Evolutionary conservation across 2,329 filamentous ascomycete genomes (phyloP), one percentile per base, ranked within the genome.

Genomic region (Fusarium algeriense): DNA sequence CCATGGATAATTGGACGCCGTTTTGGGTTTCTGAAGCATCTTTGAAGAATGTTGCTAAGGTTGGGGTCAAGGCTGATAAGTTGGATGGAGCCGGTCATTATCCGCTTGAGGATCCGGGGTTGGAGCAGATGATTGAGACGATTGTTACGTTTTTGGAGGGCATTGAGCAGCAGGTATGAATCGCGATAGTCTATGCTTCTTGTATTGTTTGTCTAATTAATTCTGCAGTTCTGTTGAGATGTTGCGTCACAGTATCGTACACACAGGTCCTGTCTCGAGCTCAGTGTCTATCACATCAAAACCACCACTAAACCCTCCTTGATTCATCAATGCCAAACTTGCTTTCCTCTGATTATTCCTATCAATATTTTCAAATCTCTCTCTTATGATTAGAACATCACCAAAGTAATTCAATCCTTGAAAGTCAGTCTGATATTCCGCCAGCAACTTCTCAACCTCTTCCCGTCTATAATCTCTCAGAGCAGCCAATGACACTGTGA

Each of bases 341-440:
- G 10, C 12, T 8, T 34, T 48, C 14, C 7, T 26, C 7, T 30
- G 32, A 4, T 26, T 30, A 0, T 45, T 63, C 26, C 7, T 53
- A 1, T 64, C 65, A 5, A 68, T 54, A 6, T 23, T 34, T 0
- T 49, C 45, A 8, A 68, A 68, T 0, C 46, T 26, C 2, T 1
- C 30, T 4, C 32, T n/a, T 3, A 64, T 19, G 19, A 32, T 30
- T 4, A 8, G 4, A 3, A 37, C n/a, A 20, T 63, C 50, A 15
- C 13, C n/a, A 8, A 68, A 32, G 14, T 58, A 68, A 5, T 49
- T 17, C 6, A 58, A 6, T 0, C 64, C 65, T 0, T 30, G 30
- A 17, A 68, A 68, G 13, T 68, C 64, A 17, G 26, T 35, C 11
- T 64, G 40, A 5, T 68, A 68, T 3, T 58, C 64, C 37, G 45